phyloP scores from a whole-genome alignment of 257 asterid genomes.

The Solanum sejunctum region DNA sequence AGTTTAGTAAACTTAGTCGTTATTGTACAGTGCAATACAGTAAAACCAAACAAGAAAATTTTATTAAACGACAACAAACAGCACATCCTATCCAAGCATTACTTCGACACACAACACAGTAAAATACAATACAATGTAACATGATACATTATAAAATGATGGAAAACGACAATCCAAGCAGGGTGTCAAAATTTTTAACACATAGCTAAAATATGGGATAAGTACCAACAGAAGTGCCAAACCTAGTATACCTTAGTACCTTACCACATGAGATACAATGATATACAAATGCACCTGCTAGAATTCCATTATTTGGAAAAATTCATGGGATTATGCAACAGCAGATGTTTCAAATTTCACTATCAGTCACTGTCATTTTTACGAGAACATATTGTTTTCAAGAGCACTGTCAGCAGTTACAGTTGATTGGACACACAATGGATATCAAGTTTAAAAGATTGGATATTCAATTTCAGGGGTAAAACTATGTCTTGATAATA shows the following conservation, averaged over 20 bases:
- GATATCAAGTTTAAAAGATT: not conserved
- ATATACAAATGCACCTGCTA: not conserved
- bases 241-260: not conserved
- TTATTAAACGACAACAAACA: not conserved
- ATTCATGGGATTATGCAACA: not conserved
- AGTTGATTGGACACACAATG: not conserved
- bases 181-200: not conserved
- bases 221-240: not conserved
- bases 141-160: not conserved
- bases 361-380: not conserved
- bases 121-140: not conserved
- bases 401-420: not conserved
- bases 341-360: not conserved
- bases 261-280: not conserved
- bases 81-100: not conserved
- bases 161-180: not conserved
- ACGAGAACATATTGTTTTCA: not conserved
- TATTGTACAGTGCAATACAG: not conserved
- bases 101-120: not conserved
- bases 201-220: not conserved
- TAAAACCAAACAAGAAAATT: not conserved
- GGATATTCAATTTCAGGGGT: not conserved
- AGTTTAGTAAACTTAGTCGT: not conserved
- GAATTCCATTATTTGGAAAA: not conserved
- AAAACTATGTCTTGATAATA: not conserved